Conservation (phyloP, 106 monocot genomes). For the Apostasia ramifera region DNA sequence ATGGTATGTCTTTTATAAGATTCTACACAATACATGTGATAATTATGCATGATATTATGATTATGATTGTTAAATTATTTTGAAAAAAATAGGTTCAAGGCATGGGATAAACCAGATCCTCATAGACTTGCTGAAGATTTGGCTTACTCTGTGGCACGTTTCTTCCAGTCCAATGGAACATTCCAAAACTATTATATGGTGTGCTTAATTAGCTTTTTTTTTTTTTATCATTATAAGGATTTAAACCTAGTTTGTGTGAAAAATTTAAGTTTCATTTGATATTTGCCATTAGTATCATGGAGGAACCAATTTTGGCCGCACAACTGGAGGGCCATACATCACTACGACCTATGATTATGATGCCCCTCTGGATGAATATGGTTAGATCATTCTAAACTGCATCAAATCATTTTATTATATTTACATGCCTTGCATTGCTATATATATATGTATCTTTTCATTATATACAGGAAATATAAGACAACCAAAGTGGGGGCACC, state of each 20-base stretch:
- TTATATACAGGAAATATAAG: slow-evolving; percentile 35
- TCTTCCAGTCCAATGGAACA: slow-evolving; percentile 27
- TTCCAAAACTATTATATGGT: slow-evolving; percentile 57
- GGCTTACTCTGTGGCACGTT: slow-evolving; percentile 34
- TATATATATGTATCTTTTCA: neutral
- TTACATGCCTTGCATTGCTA: neutral
- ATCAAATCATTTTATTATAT: neutral
- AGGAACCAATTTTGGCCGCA: slow-evolving; percentile 48
- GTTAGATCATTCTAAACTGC: slow-evolving; percentile 7
- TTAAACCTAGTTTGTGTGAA: neutral
- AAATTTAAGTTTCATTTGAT: neutral
- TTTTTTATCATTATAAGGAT: neutral
- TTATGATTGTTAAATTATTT: neutral
- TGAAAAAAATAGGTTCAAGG: slow-evolving; percentile 32
- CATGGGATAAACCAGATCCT: slow-evolving; percentile 15
- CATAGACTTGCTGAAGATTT: slow-evolving; percentile 42
- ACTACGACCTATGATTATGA: slow-evolving; percentile 56
- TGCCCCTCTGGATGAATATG: slow-evolving; percentile 65
- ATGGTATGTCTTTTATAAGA: slow-evolving; percentile 16
- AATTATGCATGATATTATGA: neutral
- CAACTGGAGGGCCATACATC: slow-evolving; percentile 51
- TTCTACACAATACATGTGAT: neutral
- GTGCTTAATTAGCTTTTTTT: neutral
- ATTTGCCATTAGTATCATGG: slow-evolving; percentile 37
- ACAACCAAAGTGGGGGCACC: slow-evolving; percentile 65